Evolutionary conservation across 495 filamentous ascomycete genomes (phyloP), one percentile per base, ranked within the genome.

Genomic region (Penicillium subrubescens): DNA sequence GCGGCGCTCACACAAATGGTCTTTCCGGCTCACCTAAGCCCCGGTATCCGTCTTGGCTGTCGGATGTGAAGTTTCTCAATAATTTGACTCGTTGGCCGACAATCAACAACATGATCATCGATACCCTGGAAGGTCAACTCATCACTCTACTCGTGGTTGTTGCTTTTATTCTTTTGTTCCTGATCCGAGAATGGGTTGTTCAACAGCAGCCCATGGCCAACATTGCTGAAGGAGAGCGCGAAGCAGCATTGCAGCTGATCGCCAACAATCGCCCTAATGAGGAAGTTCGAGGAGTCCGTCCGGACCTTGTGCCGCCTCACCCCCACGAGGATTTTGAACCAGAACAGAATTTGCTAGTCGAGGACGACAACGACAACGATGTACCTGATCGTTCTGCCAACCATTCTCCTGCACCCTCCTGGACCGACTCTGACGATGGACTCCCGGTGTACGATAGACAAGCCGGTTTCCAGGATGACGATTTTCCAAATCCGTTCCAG

Each of bases 161-260:
- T 57, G 90, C 88, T 52, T 98, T 98, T 73, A 97, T 99, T 57
- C 78, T 99, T 35, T 88, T 99, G 44, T 97, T 99, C 67, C 78
- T 99, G 19, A 97, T 99, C 56, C 83, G 95, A 19, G 95, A 99
- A 77, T 99, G 96, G 87, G 95, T 99, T 43, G 93, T 98, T 7
- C 94, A 98, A 70, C 95, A 98, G 72, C 96, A 97, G 71, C 94
- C 93, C 11, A 90, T 90, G 63, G 81, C 84, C 37, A 85, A 87
- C 60, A 78, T 87, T 51, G 81, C 76, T 21, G 72, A 88, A 76
- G 77, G 86, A 69, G 77, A 86, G 69, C 67, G 81, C 31, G 76
- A 84, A 62, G 72, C 79, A 43, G 72, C 80, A 53, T 50, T 79
- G 63, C 62, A 73, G 37, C 62, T 82, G 35, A 80, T 80, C 29